A percentile compares a stretch with the other conserved stretches of the same genome.
Evolutionary conservation across 768 basidiomycete species (phyloP).

Genomic region (Auricularia sp.): DNA sequence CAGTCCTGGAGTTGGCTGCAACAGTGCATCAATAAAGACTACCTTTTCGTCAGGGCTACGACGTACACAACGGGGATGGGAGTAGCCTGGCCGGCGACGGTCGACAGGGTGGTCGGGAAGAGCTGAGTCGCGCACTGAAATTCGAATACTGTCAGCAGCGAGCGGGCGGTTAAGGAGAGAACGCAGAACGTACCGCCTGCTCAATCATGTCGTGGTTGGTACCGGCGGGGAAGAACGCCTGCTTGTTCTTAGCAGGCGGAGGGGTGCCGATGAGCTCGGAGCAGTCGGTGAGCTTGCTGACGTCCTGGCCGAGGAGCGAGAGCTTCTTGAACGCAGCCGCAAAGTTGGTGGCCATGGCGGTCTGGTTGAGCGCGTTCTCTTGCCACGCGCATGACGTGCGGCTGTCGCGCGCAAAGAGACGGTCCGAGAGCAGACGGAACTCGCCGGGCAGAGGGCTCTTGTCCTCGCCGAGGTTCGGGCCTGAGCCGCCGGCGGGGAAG

Average conservation of each 20-base stretch:
- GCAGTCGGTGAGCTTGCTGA: not conserved
- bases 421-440: no score
- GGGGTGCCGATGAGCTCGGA: slow-evolving; percentile 16
- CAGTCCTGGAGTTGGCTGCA: not conserved
- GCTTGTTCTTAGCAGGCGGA: slow-evolving; percentile 11
- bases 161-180: not conserved
- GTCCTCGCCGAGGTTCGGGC: no score
- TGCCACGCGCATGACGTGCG: no score
- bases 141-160: not conserved
- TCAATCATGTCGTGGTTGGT: not conserved
- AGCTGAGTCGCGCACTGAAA: not conserved
- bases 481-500: no score
- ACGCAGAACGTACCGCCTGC: not conserved
- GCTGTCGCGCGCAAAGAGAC: no score
- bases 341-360: no score
- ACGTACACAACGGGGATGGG: not conserved
- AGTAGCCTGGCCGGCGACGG: not conserved
- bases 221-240: not conserved
- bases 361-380: no score
- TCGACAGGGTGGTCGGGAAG: not conserved
- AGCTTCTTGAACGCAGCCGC: no score
- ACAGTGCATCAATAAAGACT: not conserved
- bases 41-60: not conserved
- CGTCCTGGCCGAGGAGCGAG: slow-evolving; percentile 10
- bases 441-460: no score